Percentiles rank a stretch among this genome's conserved stretches.
phyloP scores from a whole-genome alignment of 73 alveolate genomes.

The Symbiodinium natans region DNA sequence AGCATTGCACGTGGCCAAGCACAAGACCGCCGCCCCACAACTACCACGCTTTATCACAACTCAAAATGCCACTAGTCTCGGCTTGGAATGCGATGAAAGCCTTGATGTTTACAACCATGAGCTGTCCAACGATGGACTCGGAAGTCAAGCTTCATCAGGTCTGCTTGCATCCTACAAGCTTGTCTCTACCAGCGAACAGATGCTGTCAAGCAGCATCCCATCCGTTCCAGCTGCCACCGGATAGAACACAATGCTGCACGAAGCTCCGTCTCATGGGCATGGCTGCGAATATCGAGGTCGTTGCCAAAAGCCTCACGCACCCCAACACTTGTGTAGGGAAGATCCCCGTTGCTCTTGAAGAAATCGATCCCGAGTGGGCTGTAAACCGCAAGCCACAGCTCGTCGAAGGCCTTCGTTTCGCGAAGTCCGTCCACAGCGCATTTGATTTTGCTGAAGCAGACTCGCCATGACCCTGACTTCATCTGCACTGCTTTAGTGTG shows the following conservation, averaged over 20 bases:
- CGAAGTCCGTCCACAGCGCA: background rate
- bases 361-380: slow-evolving; percentile 34
- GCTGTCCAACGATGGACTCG: too few species aligned
- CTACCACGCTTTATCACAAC: too few species aligned
- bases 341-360: background rate
- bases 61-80: too few species aligned
- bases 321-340: background rate
- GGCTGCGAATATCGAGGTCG: background rate
- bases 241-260: background rate
- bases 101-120: too few species aligned
- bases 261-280: background rate
- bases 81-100: too few species aligned
- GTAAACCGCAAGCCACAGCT: slow-evolving; percentile 46
- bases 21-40: too few species aligned
- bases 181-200: background rate
- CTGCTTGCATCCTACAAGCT: too few species aligned
- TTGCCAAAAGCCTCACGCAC: background rate
- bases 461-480: background rate
- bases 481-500: background rate
- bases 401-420: slow-evolving; percentile 3
- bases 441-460: background rate
- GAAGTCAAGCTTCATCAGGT: too few species aligned
- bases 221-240: background rate
- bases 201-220: background rate
- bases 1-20: too few species aligned